phyloP scores from a whole-genome alignment of 768 basidiomycete species.

The Sarcodon aspratus region DNA sequence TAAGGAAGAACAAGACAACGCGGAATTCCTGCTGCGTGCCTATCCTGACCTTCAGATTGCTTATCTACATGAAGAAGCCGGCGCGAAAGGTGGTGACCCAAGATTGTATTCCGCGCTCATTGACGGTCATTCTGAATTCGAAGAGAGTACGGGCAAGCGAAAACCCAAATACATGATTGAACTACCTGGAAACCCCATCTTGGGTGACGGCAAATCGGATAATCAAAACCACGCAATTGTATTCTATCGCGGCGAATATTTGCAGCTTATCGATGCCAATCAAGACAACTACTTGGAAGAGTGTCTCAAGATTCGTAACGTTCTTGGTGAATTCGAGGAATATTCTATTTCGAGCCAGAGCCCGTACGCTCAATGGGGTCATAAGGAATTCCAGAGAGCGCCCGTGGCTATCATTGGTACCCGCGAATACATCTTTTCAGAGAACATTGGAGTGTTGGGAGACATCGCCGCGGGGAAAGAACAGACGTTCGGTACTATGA shows the following conservation, averaged over 20 bases:
- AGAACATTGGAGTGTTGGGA: conserved; percentile 98
- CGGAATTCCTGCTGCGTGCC: conserved; percentile 93
- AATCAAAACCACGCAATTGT: conserved; percentile 99
- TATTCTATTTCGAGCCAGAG: conserved; percentile 84
- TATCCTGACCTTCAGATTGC: conserved; percentile 99
- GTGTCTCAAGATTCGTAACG: conserved; percentile 96
- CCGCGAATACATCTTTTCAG: conserved; percentile 99
- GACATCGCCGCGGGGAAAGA: conserved; percentile 99
- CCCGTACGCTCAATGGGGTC: conserved; percentile 93
- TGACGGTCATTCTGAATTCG: conserved; percentile 94
- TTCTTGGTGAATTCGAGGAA: conserved; percentile 96
- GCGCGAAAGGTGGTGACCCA: conserved; percentile 80
- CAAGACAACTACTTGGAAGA: conserved; percentile 99
- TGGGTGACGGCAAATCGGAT: conserved; percentile 98
- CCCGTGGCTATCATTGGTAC: conserved; percentile 98
- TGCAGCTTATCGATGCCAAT: conserved; percentile 98
- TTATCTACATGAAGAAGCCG: conserved; percentile 92
- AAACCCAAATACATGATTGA: conserved; percentile 97
- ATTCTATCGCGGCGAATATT: conserved; percentile 97
- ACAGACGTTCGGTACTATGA: conserved; percentile 98
- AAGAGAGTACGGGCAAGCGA: conserved; percentile 78
- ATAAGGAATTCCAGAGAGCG: conserved; percentile 81
- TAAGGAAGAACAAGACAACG: conserved; percentile 98
- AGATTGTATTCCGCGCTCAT: conserved; percentile 88
- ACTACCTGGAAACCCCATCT: conserved; percentile 95